Conservation (phyloP, 495 filamentous ascomycete genomes). For the Penicillium paradoxum region DNA sequence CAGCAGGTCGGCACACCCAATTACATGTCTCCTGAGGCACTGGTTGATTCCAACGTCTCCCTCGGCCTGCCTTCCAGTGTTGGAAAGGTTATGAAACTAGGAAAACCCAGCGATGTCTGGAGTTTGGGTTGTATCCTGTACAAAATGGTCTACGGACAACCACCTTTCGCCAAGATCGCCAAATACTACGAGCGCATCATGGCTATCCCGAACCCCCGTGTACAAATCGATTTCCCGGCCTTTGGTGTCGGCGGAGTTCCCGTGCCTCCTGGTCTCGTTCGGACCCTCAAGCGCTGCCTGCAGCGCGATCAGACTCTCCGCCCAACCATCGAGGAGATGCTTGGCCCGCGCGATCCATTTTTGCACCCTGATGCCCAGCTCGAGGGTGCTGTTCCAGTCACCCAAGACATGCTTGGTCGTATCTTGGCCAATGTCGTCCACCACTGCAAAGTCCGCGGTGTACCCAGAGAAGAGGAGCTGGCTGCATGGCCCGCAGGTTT, state of each 20-base stretch:
- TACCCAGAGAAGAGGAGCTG: slow-evolving; percentile 68
- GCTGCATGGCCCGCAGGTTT: slow-evolving; percentile 64
- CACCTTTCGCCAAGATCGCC: slow-evolving; percentile 87
- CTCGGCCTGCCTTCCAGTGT: slow-evolving; percentile 51
- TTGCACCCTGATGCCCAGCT: slow-evolving; percentile 66
- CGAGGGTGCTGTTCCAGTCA: slow-evolving; percentile 65
- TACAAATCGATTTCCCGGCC: slow-evolving; percentile 76
- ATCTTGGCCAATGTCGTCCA: slow-evolving; percentile 74
- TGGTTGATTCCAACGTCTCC: slow-evolving; percentile 78
- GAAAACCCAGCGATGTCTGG: slow-evolving; percentile 95
- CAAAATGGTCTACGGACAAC: slow-evolving; percentile 92
- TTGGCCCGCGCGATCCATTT: slow-evolving; percentile 69
- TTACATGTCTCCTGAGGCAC: slow-evolving; percentile 95
- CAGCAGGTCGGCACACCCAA: slow-evolving; percentile 93
- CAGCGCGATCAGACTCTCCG: slow-evolving; percentile 70
- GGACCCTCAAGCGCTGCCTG: slow-evolving; percentile 74
- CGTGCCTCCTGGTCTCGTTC: slow-evolving; percentile 65
- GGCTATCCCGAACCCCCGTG: slow-evolving; percentile 85
- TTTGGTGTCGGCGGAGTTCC: slow-evolving; percentile 66
- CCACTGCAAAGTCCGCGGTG: slow-evolving; percentile 60
- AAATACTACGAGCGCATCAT: slow-evolving; percentile 69
- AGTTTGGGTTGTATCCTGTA: slow-evolving; percentile 93
- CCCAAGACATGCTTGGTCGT: slow-evolving; percentile 67
- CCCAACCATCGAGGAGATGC: slow-evolving; percentile 72
- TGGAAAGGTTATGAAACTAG: slow-evolving; percentile 86